phyloP scores from a whole-genome alignment of 2,329 filamentous ascomycete genomes.

The Hypoxylon sp. region DNA sequence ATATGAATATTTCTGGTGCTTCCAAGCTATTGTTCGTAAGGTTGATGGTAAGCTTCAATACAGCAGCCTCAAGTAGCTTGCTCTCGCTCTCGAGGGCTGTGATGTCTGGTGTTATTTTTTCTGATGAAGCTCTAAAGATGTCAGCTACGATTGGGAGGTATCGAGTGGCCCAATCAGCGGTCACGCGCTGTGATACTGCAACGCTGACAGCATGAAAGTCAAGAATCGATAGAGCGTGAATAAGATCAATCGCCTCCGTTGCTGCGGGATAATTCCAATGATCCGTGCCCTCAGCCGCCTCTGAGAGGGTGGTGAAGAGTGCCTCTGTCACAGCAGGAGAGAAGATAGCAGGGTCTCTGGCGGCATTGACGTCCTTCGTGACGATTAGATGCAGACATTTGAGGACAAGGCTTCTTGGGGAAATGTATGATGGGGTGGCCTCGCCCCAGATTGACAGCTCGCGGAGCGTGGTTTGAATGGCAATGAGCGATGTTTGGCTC shows the following conservation, averaged over 20 bases:
- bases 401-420: constrained; percentile 74
- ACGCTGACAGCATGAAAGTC: constrained; percentile 68
- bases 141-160: constrained; percentile 68
- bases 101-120: constrained; percentile 33
- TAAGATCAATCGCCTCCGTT: constrained; percentile 56
- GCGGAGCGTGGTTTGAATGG: constrained; percentile 68
- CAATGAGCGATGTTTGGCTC: constrained; percentile 68
- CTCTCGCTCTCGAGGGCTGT: constrained; percentile 57
- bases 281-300: constrained; percentile 53
- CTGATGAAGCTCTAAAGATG: constrained; percentile 60
- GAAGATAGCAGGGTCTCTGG: constrained; percentile 65
- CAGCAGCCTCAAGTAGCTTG: constrained; percentile 59
- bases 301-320: constrained; percentile 63
- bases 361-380: constrained; percentile 64
- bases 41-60: constrained; percentile 83
- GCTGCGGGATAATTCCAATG: constrained; percentile 57
- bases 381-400: constrained; percentile 73
- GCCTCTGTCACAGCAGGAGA: constrained; percentile 63
- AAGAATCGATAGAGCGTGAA: constrained; percentile 64
- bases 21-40: constrained; percentile 84
- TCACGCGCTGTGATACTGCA: constrained; percentile 58
- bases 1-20: constrained; percentile 78
- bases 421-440: constrained; percentile 64
- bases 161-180: constrained; percentile 63
- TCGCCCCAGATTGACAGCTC: constrained; percentile 73